Evolutionary conservation across 1,284 basidiomycete species (phyloP).

Genomic region (Ceratobasidium sp.): DNA sequence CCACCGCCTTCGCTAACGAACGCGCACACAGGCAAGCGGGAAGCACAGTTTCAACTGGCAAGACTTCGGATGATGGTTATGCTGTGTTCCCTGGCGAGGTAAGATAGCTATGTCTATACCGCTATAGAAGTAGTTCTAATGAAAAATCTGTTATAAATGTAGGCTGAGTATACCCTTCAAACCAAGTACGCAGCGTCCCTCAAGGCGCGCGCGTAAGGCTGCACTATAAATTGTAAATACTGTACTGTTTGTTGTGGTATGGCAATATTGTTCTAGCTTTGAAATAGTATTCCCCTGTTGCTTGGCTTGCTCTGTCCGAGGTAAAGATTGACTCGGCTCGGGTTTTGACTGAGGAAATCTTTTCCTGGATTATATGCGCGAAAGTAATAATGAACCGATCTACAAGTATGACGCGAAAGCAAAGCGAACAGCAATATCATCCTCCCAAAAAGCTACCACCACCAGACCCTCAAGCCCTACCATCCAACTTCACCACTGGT

Average conservation of each 20-base stretch:
- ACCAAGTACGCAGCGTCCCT: slow-evolving; percentile 40
- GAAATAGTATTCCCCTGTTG: no score
- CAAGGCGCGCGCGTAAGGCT: slow-evolving; percentile 16
- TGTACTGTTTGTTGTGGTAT: no score
- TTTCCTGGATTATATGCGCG: no score
- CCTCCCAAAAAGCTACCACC: no score
- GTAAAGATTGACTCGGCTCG: no score
- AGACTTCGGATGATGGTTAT: slow-evolving; percentile 65
- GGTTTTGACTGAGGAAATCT: no score
- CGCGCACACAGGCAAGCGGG: slow-evolving; percentile 64
- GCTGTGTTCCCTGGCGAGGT: slow-evolving; percentile 58
- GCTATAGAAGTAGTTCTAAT: not conserved
- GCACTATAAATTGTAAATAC: no score
- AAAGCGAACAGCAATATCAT: no score
- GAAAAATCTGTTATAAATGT: not conserved
- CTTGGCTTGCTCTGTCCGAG: no score
- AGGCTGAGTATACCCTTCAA: slow-evolving; percentile 36
- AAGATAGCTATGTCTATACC: slow-evolving; percentile 4
- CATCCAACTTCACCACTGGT: slow-evolving; percentile 77
- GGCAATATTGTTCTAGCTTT: no score
- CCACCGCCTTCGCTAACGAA: not conserved
- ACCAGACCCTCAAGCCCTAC: slow-evolving; percentile 56
- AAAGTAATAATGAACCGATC: no score
- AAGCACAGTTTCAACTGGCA: slow-evolving; percentile 54
- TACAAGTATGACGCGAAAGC: no score